phyloP scores from a whole-genome alignment of 176 grass and related monocot species.

The Carex parvula region DNA sequence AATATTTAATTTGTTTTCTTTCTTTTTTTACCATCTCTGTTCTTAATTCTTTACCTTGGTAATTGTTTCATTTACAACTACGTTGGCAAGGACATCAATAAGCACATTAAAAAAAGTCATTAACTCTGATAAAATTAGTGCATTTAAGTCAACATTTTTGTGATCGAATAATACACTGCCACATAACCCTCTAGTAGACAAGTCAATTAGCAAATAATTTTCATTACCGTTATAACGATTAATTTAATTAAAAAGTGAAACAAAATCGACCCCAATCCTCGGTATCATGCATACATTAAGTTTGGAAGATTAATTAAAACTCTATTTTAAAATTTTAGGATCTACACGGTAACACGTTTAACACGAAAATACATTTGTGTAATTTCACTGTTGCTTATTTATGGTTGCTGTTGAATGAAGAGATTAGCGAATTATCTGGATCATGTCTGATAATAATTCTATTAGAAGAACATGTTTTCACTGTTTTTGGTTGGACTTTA shows the following conservation, averaged over 20 bases:
- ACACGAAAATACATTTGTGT: not conserved
- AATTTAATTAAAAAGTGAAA: conserved; percentile 4
- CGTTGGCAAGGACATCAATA: not conserved
- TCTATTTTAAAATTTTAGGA: not conserved
- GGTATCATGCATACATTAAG: not conserved
- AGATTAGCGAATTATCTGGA: not conserved
- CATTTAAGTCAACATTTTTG: not conserved
- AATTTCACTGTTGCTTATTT: conserved; percentile 1
- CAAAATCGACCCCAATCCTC: not conserved
- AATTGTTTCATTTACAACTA: not conserved
- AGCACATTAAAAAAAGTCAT: not conserved
- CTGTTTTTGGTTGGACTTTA: not conserved
- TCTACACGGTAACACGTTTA: not conserved
- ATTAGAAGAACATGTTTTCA: not conserved
- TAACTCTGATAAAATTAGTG: not conserved
- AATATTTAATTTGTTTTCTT: not conserved
- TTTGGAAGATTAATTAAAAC: not conserved
- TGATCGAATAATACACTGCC: not conserved
- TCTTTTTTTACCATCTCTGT: not conserved
- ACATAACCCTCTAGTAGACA: not conserved
- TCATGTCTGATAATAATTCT: not conserved
- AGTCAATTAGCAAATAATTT: not conserved
- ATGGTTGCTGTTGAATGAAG: not conserved
- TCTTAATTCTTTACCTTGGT: not conserved
- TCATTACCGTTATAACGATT: not conserved